Evolutionary conservation across 2,329 filamentous ascomycete species (phyloP).

Genomic region (Hypocreales sp.): DNA sequence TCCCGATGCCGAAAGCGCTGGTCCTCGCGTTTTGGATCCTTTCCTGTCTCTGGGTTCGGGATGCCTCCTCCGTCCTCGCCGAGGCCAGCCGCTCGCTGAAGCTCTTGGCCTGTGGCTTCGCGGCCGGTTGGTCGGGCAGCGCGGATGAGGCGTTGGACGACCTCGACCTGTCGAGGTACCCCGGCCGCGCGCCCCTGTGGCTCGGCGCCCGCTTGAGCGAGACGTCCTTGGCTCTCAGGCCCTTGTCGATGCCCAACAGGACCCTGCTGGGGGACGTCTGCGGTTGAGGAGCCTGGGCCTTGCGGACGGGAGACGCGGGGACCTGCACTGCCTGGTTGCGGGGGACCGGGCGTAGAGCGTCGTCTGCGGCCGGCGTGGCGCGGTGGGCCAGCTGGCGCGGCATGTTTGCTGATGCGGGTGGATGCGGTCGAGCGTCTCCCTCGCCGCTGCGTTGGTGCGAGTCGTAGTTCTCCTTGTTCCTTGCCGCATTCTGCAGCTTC

Average conservation of each 20-base stretch:
- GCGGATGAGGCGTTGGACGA: constrained; percentile 15
- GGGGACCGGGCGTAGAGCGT: constrained; percentile 5
- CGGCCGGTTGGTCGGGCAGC: constrained; percentile 8
- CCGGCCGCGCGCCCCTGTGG: constrained; percentile 16
- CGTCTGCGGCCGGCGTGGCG: constrained; percentile 12
- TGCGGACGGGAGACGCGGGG: constrained; percentile 56
- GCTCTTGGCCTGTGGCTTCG: constrained; percentile 27
- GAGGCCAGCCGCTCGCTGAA: constrained; percentile 82
- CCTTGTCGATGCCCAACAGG: constrained; percentile 79
- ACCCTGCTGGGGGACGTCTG: constrained; percentile 67
- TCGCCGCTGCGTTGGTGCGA: constrained; percentile 7
- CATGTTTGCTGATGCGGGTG: constrained; percentile 8
- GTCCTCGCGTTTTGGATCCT: constrained; percentile 37
- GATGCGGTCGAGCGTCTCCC: constrained; percentile 5
- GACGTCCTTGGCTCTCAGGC: constrained; percentile 62
- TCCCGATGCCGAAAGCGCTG: constrained; percentile 39
- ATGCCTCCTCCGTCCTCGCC: constrained; percentile 40
- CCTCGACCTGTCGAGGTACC: constrained; percentile 28
- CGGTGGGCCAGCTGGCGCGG: constrained; percentile 8
- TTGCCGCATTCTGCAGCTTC: constrained; percentile 56
- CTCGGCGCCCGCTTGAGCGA: constrained; percentile 63
- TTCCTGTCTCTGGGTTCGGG: constrained; percentile 32
- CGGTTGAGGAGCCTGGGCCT: constrained; percentile 30
- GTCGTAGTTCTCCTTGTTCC: constrained; percentile 7
- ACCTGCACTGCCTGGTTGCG: constrained; percentile 45